These are phyloP conservation scores for Metarhizium humberi DNA, from an alignment of 2,329 filamentous ascomycete genomes.

Conservation along the genomic window DNA sequence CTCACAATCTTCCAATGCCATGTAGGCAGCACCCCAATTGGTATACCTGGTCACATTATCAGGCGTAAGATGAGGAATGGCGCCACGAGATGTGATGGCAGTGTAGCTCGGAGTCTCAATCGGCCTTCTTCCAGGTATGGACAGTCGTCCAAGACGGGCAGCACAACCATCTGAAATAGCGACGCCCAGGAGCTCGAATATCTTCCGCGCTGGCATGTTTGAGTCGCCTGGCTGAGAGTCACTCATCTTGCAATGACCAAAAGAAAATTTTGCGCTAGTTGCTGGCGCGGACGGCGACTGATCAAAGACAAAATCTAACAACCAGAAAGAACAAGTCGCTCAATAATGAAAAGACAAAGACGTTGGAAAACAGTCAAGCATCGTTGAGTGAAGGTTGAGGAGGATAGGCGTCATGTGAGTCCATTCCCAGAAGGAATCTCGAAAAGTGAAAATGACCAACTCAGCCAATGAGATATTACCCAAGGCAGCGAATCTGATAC, in stretches of 20 bases:
- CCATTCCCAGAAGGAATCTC: not conserved
- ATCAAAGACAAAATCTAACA: not conserved
- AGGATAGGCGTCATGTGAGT: not conserved
- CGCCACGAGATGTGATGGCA: conserved; percentile 71
- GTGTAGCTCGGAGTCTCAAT: conserved; percentile 79
- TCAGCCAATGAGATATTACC: no score
- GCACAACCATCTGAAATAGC: conserved; percentile 28
- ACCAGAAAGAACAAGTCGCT: not conserved
- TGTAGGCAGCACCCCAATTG: conserved; percentile 59
- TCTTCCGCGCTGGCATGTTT: conserved; percentile 15
- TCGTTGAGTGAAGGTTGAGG: not conserved
- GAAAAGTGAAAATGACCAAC: no score
- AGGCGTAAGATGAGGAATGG: conserved; percentile 78
- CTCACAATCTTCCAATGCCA: conserved; percentile 90
- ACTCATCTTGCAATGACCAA: conserved; percentile 20
- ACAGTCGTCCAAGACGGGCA: conserved; percentile 60
- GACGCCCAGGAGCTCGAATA: conserved; percentile 39
- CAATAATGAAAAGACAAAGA: not conserved
- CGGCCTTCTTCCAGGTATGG: conserved; percentile 49
- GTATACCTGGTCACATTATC: conserved; percentile 65
- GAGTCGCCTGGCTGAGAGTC: conserved; percentile 11
- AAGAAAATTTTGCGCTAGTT: not conserved
- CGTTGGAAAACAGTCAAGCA: not conserved
- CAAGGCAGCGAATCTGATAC: no score
- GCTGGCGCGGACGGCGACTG: not conserved